Base-by-base conservation (phyloP, 768 basidiomycete species). In the Daedaleopsis sinensis region DNA sequence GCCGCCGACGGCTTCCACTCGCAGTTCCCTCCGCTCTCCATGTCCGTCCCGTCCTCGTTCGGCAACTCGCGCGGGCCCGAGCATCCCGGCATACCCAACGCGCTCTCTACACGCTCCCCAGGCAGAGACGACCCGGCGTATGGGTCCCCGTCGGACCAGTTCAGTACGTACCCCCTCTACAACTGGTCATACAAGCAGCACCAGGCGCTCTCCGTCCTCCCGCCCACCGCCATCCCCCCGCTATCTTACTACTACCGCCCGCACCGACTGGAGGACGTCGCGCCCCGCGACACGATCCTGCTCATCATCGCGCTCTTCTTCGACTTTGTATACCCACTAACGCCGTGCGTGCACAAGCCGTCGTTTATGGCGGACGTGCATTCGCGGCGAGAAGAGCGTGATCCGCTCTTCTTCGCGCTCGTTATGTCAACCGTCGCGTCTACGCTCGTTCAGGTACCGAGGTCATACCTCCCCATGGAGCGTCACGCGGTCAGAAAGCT, bases 281-380 rank as follows among this genome's bases (percentile, higher is more conserved):
- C 93, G 11, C 90, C 91, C 19, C 82, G 91, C 55, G 89, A 91
- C 59, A 90, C 88, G 6, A 87, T 95, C 51, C 84, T 85, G 43
- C 84, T 91, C 61, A 90, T 96, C 66, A 87, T 95, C 63, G 83
- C 89, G 42, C 84, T 96, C 13, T 97, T 94, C 78, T 96, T 96
- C 71, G 94, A 96, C 73, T 96, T 93, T 71, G 92, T 96, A 51
- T 94, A 94, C 73, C 90, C 92, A 10, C 81, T 96, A 36, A 96
- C 92, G 10, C 94, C 94, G 6, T 94, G 91, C 73, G 78, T 97
- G 47, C 95, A 97, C 77, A 91, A 90, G 70, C 93, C 93, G 27
- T 91, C 90, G 1, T 95, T 95, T 73, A 89, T 94, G 85, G 89
- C 91, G n/a, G 94, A 94, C 76, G 79, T 97, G 35, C 86, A 89